Percentiles rank a stretch among this genome's conserved stretches.
Evolutionary conservation across 768 basidiomycete species (phyloP).

Genomic region (Hypsizygus marmoreus): DNA sequence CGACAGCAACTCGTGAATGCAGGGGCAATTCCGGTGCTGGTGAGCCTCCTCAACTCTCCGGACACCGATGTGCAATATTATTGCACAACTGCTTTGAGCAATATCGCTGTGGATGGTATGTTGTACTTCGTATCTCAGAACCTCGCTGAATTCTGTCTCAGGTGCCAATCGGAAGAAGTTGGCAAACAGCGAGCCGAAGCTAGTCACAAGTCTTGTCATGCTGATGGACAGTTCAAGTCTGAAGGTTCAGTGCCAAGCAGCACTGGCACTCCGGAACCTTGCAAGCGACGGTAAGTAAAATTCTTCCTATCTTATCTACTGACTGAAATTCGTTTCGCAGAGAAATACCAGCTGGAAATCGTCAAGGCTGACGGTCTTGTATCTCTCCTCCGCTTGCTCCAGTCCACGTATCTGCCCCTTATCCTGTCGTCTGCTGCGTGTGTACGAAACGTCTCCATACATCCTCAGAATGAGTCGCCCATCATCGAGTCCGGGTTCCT

Average conservation of each 20-base stretch:
- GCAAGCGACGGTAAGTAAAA: constrained; percentile 84
- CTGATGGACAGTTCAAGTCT: constrained; percentile 97
- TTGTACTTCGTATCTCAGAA: background rate
- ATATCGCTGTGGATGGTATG: constrained; percentile 94
- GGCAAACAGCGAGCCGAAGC: constrained; percentile 89
- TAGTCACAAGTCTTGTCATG: constrained; percentile 89
- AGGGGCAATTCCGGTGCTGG: constrained; percentile 96
- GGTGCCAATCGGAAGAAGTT: constrained; percentile 92
- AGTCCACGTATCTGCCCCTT: constrained; percentile 95
- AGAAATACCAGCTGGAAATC: constrained; percentile 98
- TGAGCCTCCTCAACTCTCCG: constrained; percentile 88
- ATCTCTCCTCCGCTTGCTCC: constrained; percentile 89
- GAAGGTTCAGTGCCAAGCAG: constrained; percentile 99
- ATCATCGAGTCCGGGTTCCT: constrained; percentile 99
- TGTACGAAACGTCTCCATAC: constrained; percentile 98
- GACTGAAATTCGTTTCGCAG: constrained; percentile 40
- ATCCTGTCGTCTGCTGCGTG: constrained; percentile 98
- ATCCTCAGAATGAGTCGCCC: constrained; percentile 97
- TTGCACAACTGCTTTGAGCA: constrained; percentile 97
- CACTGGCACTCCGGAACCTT: constrained; percentile 92
- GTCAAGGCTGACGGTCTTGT: constrained; percentile 93
- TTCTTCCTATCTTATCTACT: background rate
- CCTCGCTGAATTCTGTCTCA: constrained; percentile 26
- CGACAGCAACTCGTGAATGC: constrained; percentile 97
- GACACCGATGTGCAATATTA: constrained; percentile 99